Evolutionary conservation across 306 rosid genomes (phyloP).

Genomic region (Castanea crenata): DNA sequence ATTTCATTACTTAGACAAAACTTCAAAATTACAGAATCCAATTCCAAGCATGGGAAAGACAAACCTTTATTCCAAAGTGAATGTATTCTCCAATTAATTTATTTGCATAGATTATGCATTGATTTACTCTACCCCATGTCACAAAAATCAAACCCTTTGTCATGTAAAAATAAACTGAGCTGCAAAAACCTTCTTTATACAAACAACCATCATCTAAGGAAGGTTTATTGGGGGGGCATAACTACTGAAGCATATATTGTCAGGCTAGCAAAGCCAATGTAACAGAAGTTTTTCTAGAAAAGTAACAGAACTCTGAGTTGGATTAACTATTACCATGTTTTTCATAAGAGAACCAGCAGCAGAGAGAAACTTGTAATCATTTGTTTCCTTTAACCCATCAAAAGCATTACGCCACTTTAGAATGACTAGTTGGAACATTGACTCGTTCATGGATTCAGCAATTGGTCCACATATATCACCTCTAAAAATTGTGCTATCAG

Average conservation of each 20-base stretch:
- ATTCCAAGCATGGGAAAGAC: neutral
- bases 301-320: neutral
- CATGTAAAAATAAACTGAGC: neutral
- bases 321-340: slow-evolving; percentile 60
- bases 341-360: slow-evolving; percentile 93
- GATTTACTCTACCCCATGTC: neutral
- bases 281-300: neutral
- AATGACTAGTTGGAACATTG: slow-evolving; percentile 87
- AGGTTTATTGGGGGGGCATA: too few species aligned
- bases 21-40: neutral
- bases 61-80: neutral
- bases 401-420: slow-evolving; percentile 77
- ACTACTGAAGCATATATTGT: neutral
- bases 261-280: neutral
- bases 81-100: neutral
- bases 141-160: neutral
- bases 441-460: slow-evolving; percentile 84
- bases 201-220: neutral
- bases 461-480: slow-evolving; percentile 92
- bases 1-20: neutral
- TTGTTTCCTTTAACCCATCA: slow-evolving; percentile 85
- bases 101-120: neutral
- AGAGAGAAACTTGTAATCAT: slow-evolving; percentile 71
- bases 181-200: neutral
- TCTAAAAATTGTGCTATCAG: slow-evolving; percentile 47